These are phyloP conservation scores for Danielozyma ontarioensis DNA, from an alignment of 805 yeast species.

Conservation along the genomic window DNA sequence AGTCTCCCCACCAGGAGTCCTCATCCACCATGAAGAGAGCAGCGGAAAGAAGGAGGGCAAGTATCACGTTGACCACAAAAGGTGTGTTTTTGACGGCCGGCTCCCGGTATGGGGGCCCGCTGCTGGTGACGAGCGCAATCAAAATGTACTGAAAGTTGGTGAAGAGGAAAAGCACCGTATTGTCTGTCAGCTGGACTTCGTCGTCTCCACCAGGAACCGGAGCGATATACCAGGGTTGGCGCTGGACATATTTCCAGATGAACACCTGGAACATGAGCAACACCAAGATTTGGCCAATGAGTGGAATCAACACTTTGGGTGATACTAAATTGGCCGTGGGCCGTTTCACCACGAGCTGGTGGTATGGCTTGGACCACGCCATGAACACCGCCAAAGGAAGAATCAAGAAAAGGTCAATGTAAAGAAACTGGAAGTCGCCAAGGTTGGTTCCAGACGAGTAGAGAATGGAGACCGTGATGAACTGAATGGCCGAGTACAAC, in stretches of 20 bases:
- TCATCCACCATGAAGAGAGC: slow-evolving; percentile 51
- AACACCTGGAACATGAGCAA: slow-evolving; percentile 59
- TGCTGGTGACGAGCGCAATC: slow-evolving; percentile 77
- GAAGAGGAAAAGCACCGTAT: slow-evolving; percentile 75
- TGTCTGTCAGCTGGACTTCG: slow-evolving; percentile 81
- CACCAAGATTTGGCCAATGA: slow-evolving; percentile 70
- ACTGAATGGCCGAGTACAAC: slow-evolving; percentile 92
- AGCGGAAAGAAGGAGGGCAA: slow-evolving; percentile 47
- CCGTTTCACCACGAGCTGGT: slow-evolving; percentile 55
- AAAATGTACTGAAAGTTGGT: slow-evolving; percentile 88
- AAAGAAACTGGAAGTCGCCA: slow-evolving; percentile 94
- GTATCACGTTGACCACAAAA: slow-evolving; percentile 56
- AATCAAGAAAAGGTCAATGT: slow-evolving; percentile 86
- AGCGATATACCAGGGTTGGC: slow-evolving; percentile 67
- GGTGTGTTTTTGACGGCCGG: slow-evolving; percentile 64
- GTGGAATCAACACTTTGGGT: slow-evolving; percentile 77
- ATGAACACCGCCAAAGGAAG: slow-evolving; percentile 93
- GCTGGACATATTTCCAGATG: slow-evolving; percentile 59
- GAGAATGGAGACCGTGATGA: slow-evolving; percentile 76
- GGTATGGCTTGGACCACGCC: slow-evolving; percentile 93
- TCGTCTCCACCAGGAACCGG: slow-evolving; percentile 76
- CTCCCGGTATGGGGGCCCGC: slow-evolving; percentile 91
- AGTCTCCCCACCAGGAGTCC: slow-evolving; percentile 50
- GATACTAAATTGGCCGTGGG: slow-evolving; percentile 95
- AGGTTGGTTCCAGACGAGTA: slow-evolving; percentile 87